These are phyloP conservation scores for Annulohypoxylon truncatum DNA, from an alignment of 2,329 filamentous ascomycete genomes.

Conservation along the genomic window DNA sequence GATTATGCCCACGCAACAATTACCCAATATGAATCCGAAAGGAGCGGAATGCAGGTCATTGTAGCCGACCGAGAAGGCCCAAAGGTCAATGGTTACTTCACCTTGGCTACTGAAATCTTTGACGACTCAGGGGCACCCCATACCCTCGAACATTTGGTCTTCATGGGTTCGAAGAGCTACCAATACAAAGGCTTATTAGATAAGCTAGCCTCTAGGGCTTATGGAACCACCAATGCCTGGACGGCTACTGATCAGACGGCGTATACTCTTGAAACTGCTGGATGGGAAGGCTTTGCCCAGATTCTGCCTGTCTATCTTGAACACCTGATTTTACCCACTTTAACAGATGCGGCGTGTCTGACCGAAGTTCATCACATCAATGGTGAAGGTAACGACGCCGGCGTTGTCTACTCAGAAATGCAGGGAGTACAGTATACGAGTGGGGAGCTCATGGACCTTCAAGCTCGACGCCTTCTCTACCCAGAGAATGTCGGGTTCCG, in stretches of 20 bases:
- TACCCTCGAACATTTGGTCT: conserved; percentile 84
- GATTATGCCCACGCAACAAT: conserved; percentile 91
- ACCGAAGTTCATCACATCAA: conserved; percentile 98
- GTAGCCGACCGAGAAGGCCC: conserved; percentile 93
- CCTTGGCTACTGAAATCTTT: conserved; percentile 94
- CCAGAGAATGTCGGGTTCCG: conserved; percentile 91
- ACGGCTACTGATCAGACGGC: conserved; percentile 96
- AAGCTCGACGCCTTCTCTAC: conserved; percentile 83
- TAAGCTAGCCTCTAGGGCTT: conserved; percentile 91
- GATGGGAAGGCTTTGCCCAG: conserved; percentile 96
- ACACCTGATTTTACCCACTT: conserved; percentile 88
- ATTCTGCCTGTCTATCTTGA: conserved; percentile 96
- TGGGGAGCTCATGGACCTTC: conserved; percentile 87
- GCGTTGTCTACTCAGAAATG: conserved; percentile 99
- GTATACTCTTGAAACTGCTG: conserved; percentile 93
- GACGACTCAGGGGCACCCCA: conserved; percentile 95
- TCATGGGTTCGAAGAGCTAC: conserved; percentile 94
- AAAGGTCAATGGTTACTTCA: conserved; percentile 96
- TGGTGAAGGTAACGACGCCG: conserved; percentile 92
- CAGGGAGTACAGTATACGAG: conserved; percentile 91
- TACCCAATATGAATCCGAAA: conserved; percentile 94
- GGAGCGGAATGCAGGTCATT: conserved; percentile 94
- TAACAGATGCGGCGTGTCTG: conserved; percentile 92
- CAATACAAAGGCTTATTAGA: conserved; percentile 95
- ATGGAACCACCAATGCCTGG: conserved; percentile 96